Evolutionary conservation across 345 rosid species (phyloP), one percentile per base, ranked within the genome.

Genomic region (Capsella bursapastoris): DNA sequence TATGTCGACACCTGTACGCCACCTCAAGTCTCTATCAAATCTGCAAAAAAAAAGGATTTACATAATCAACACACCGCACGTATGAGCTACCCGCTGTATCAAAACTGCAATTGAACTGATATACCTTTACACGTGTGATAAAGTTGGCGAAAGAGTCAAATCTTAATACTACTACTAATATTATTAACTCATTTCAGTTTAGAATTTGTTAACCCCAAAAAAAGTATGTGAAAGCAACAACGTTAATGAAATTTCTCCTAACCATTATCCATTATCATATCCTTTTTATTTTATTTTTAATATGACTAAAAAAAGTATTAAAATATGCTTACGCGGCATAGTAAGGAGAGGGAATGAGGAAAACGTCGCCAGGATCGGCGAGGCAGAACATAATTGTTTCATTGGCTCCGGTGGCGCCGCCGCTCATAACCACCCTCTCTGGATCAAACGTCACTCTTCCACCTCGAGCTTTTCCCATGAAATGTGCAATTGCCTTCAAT

Each of bases 401-500:
- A 55, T 80, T 85, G 0, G 98, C 98, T 38, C 96, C 97, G 51
- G 98, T 93, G 14, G 97, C 97, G 28, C 96, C 97, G 10, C 97
- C 98, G 40, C 87, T 75, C 98, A 93, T 89, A 8, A 90, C 96
- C 8, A 90, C 38, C 13, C 97, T 85, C 10, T 84, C 82, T 0
- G 93, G 91, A 55, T 93, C 91, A 60, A 89, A 90, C 56, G 47
- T 81, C 8, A 76, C 89, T 74, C 78, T 82, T 7, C 79, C 84
- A 2, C 90, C 90, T 83, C 96, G 82, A 18, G 76, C 85, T 71
- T 64, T 89, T 25, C 81, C 89, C 98, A 93, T 93, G 43, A 93
- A 88, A 64, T 88, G 82, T 2, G 97, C 98, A 52, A 89, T 82
- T 4, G 88, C 97, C 91, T 92, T 80, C 58, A 57, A 11, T 32